Conservation (phyloP, 2,329 filamentous ascomycete genomes). For the Monosporascus sp. region DNA sequence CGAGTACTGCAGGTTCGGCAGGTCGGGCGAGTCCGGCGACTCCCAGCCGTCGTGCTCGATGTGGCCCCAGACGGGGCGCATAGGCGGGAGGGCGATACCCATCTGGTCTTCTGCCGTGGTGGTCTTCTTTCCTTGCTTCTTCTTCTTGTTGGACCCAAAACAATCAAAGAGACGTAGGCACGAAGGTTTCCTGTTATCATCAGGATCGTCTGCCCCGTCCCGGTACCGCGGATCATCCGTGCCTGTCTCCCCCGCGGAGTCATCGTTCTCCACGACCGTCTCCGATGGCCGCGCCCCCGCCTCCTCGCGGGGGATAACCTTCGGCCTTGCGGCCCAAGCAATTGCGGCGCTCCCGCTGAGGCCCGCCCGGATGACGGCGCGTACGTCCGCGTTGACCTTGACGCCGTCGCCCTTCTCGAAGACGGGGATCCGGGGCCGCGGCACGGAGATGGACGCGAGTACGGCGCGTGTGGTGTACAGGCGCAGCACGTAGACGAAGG, state of each 20-base stretch:
- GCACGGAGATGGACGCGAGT: constrained; percentile 77
- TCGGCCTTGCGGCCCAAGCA: constrained; percentile 70
- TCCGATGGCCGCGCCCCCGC: constrained; percentile 9
- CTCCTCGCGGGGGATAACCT: constrained; percentile 39
- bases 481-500: constrained; percentile 75
- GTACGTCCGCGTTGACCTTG: constrained; percentile 61
- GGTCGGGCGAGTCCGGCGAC: constrained; percentile 67
- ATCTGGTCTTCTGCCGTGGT: constrained; percentile 31
- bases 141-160: constrained; percentile 25
- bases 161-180: constrained; percentile 8
- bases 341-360: constrained; percentile 74
- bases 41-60: constrained; percentile 87
- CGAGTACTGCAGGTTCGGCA: constrained; percentile 77
- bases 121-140: not conserved
- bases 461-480: constrained; percentile 80
- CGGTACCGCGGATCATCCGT: not conserved
- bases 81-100: constrained; percentile 42
- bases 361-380: constrained; percentile 67
- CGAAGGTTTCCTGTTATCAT: not conserved
- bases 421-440: constrained; percentile 65
- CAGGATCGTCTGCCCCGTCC: constrained; percentile 1
- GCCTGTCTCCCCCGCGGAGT: constrained; percentile 2
- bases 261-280: constrained; percentile 4
- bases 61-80: constrained; percentile 67
- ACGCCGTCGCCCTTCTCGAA: constrained; percentile 63